Percentiles rank a stretch among this genome's conserved stretches.
Evolutionary conservation across 306 rosid species (phyloP).

Genomic region (Benincasa hispida): DNA sequence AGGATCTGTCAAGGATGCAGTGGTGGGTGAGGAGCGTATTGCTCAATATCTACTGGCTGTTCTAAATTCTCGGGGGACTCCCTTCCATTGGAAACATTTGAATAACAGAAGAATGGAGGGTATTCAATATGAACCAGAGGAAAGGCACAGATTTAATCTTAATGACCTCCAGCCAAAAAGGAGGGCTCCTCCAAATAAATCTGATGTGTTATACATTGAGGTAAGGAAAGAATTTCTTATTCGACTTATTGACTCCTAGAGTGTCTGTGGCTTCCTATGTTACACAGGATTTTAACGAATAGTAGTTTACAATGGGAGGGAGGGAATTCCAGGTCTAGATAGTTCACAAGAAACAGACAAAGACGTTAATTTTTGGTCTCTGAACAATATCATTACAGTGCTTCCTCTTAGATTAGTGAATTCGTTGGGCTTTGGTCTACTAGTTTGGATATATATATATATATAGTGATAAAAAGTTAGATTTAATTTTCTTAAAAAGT

Average conservation of each 20-base stretch:
- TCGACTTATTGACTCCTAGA: background rate
- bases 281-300: background rate
- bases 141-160: slow-evolving; percentile 4
- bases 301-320: background rate
- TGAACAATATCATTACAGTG: background rate
- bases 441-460: too few species aligned
- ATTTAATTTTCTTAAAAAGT: too few species aligned
- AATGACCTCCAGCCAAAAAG: slow-evolving; percentile 51
- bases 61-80: slow-evolving; percentile 61
- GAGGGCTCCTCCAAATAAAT: slow-evolving; percentile 37
- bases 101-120: slow-evolving; percentile 51
- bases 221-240: slow-evolving; percentile 22
- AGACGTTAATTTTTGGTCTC: background rate
- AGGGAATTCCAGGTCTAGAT: background rate
- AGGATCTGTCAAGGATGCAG: slow-evolving; percentile 91
- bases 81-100: slow-evolving; percentile 67
- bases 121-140: slow-evolving; percentile 19
- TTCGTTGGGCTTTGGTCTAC: background rate
- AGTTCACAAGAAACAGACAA: background rate
- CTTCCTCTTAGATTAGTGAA: background rate
- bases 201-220: slow-evolving; percentile 50
- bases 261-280: background rate
- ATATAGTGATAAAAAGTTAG: too few species aligned
- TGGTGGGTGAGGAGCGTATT: slow-evolving; percentile 87
- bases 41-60: slow-evolving; percentile 78